A percentile compares a stretch with the other conserved stretches of the same genome.
phyloP scores from a whole-genome alignment of 257 asterid species.

The Scutellaria baicalensis region DNA sequence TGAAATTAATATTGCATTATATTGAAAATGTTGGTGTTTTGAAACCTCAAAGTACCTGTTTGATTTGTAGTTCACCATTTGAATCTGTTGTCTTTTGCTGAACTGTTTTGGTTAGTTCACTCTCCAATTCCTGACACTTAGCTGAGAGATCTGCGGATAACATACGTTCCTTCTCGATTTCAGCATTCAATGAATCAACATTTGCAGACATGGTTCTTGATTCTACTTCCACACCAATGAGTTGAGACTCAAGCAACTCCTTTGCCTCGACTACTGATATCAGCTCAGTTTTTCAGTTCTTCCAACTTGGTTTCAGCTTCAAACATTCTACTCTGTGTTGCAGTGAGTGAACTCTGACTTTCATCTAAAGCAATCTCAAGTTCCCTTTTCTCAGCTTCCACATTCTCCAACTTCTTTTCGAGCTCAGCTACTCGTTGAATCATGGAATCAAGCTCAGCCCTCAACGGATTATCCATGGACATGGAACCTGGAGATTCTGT shows the following conservation, averaged over 20 bases:
- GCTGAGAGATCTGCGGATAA: slow-evolving; percentile 29
- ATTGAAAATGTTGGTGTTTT: background rate
- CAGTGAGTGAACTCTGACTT: slow-evolving; percentile 27
- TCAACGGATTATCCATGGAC: slow-evolving; percentile 28
- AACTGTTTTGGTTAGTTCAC: slow-evolving; percentile 31
- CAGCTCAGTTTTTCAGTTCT: slow-evolving; percentile 46
- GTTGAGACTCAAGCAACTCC: slow-evolving; percentile 48
- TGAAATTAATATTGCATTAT: background rate
- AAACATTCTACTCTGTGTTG: slow-evolving; percentile 23
- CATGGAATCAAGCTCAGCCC: slow-evolving; percentile 40
- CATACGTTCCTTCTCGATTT: slow-evolving; percentile 31
- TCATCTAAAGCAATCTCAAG: slow-evolving; percentile 38
- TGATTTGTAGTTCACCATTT: slow-evolving; percentile 38
- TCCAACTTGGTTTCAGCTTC: slow-evolving; percentile 32
- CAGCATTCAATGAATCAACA: slow-evolving; percentile 29
- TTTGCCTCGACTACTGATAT: slow-evolving; percentile 34
- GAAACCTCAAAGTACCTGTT: slow-evolving; percentile 37
- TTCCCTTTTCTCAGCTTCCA: slow-evolving; percentile 39
- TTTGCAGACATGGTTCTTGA: slow-evolving; percentile 40
- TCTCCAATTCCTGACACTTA: slow-evolving; percentile 49
- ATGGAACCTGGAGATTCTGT: slow-evolving; percentile 27
- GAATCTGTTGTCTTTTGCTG: slow-evolving; percentile 30
- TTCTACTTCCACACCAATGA: slow-evolving; percentile 52
- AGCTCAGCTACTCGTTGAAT: slow-evolving; percentile 34
- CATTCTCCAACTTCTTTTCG: slow-evolving; percentile 44